Evolutionary conservation across 1,139 yeast genomes (phyloP).

Genomic region (Dujonia santamariae): DNA sequence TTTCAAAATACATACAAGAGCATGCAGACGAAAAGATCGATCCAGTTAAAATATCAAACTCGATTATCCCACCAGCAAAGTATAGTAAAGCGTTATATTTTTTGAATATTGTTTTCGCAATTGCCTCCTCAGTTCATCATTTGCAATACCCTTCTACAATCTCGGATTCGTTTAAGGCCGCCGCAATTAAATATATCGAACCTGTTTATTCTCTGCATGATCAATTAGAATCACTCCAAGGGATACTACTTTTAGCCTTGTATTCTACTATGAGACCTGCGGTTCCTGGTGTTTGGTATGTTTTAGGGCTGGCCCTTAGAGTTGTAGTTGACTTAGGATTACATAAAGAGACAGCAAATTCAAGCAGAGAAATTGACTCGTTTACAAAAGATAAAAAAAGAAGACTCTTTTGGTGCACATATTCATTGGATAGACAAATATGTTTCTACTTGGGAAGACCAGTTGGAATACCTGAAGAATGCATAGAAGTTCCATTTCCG

Average conservation of each 20-base stretch:
- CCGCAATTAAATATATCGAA: constrained; percentile 64
- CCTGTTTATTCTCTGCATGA: constrained; percentile 57
- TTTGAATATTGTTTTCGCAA: constrained; percentile 72
- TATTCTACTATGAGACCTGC: constrained; percentile 77
- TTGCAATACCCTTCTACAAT: constrained; percentile 65
- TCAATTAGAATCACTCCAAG: constrained; percentile 70
- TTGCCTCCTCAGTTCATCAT: constrained; percentile 74
- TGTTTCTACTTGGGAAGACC: constrained; percentile 74
- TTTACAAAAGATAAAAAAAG: constrained; percentile 68
- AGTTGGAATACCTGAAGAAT: constrained; percentile 71
- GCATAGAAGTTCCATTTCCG: constrained; percentile 64
- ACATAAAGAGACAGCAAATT: constrained; percentile 53
- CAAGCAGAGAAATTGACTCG: constrained; percentile 36
- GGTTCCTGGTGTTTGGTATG: constrained; percentile 91
- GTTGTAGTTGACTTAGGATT: constrained; percentile 80
- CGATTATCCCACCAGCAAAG: constrained; percentile 44
- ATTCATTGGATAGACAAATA: constrained; percentile 75
- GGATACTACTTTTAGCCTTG: constrained; percentile 61
- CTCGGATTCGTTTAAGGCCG: constrained; percentile 68
- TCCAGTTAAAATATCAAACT: constrained; percentile 28
- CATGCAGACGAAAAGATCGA: constrained; percentile 17
- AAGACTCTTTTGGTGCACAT: constrained; percentile 86
- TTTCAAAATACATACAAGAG: constrained; percentile 22
- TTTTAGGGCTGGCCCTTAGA: constrained; percentile 76
- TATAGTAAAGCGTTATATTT: constrained; percentile 53